Conservation (phyloP, 1,284 basidiomycete species). For the Vanrija pseudolonga region DNA sequence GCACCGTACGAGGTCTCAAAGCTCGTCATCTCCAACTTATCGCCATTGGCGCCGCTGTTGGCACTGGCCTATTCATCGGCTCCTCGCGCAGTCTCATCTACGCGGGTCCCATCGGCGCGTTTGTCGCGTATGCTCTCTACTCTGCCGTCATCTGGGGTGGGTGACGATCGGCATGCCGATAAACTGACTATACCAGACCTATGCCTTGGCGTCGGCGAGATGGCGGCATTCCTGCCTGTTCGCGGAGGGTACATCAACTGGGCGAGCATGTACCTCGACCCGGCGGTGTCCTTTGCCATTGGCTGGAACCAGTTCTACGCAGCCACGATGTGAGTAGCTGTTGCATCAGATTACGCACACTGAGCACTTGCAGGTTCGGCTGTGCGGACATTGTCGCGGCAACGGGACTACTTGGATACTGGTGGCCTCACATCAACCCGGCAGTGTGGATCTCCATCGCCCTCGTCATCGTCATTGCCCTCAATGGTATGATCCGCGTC, state of each 20-base stretch:
- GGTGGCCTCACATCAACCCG: constrained; percentile 60
- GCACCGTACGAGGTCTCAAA: constrained; percentile 4
- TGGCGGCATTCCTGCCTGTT: constrained; percentile 16
- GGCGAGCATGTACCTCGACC: constrained; percentile 15
- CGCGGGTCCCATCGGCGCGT: constrained; percentile 15
- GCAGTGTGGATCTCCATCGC: constrained; percentile 70
- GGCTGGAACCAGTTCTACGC: constrained; percentile 29
- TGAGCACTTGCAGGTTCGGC: neutral
- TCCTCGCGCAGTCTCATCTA: constrained; percentile 5
- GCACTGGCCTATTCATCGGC: constrained; percentile 9
- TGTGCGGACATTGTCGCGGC: constrained; percentile 28
- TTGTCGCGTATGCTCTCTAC: constrained; percentile 12
- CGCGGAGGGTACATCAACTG: constrained; percentile 18
- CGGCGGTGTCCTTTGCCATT: neutral
- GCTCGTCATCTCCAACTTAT: constrained; percentile 8
- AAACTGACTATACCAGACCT: neutral
- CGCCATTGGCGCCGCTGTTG: constrained; percentile 4
- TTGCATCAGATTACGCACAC: no score
- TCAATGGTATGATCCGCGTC: constrained; percentile 31
- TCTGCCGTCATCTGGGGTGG: constrained; percentile 9
- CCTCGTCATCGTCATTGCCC: constrained; percentile 61
- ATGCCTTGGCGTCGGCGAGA: constrained; percentile 12
- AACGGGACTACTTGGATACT: constrained; percentile 63
- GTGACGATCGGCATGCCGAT: no score
- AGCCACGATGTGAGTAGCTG: constrained; percentile 4